These are phyloP conservation scores for Friedmanniomyces simplex DNA, from an alignment of 495 filamentous ascomycete genomes.

Conservation along the genomic window DNA sequence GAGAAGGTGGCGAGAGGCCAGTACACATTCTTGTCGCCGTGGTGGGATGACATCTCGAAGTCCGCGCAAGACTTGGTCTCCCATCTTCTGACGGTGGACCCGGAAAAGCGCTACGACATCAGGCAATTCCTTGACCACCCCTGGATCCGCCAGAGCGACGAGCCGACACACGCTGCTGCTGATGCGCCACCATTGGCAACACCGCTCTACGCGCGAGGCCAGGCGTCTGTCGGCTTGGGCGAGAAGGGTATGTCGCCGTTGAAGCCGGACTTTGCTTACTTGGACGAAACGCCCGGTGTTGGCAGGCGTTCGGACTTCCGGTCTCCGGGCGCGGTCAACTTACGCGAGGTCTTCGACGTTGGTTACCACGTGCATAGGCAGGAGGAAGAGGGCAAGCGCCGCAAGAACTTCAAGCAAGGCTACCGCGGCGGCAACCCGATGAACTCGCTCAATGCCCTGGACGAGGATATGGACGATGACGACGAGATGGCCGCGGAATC, in stretches of 20 bases:
- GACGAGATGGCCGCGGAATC: constrained; percentile 51
- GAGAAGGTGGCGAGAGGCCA: constrained; percentile 96
- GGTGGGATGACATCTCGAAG: constrained; percentile 99
- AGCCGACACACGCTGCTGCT: constrained; percentile 59
- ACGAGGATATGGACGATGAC: constrained; percentile 52
- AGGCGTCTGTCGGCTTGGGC: neutral
- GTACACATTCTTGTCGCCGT: constrained; percentile 95
- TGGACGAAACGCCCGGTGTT: constrained; percentile 44
- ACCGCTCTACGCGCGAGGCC: constrained; percentile 43
- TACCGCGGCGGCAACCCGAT: constrained; percentile 43
- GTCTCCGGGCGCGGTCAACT: constrained; percentile 86
- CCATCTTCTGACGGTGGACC: constrained; percentile 86
- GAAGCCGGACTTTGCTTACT: constrained; percentile 43
- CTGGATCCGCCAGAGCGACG: constrained; percentile 74
- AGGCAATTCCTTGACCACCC: constrained; percentile 81
- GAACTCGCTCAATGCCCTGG: constrained; percentile 54
- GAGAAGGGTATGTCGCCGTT: constrained; percentile 15
- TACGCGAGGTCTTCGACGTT: constrained; percentile 95
- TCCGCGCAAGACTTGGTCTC: constrained; percentile 88
- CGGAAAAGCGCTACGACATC: constrained; percentile 82
- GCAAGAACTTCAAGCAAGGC: constrained; percentile 65
- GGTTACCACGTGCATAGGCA: constrained; percentile 92
- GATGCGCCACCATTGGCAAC: constrained; percentile 72
- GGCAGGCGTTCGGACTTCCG: constrained; percentile 80
- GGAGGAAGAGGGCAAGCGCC: constrained; percentile 88